A percentile compares a stretch with the other conserved stretches of the same genome.
Evolutionary conservation across 768 basidiomycete species (phyloP).

Genomic region (Crassisporium funariophilum): DNA sequence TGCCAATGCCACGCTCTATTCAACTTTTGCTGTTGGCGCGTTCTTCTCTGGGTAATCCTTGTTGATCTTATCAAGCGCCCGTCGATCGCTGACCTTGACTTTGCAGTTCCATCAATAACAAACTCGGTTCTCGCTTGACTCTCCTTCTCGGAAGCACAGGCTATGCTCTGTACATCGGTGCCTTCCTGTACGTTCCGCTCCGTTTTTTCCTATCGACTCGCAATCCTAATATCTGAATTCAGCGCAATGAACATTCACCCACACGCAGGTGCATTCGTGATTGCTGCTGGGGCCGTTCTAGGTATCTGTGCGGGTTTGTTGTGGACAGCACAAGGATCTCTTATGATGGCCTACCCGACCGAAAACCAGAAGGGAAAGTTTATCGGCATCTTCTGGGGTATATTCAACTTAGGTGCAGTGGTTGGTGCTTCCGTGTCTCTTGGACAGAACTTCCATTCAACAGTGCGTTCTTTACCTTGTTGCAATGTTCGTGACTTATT

Average conservation of each 20-base stretch:
- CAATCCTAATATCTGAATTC: slow-evolving; percentile 1
- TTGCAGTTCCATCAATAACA: slow-evolving; percentile 74
- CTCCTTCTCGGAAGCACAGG: slow-evolving; percentile 74
- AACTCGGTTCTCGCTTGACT: slow-evolving; percentile 73
- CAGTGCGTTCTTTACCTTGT: slow-evolving; percentile 38
- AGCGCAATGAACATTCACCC: slow-evolving; percentile 75
- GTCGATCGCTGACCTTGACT: background rate
- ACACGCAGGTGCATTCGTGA: slow-evolving; percentile 60
- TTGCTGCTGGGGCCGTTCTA: slow-evolving; percentile 70
- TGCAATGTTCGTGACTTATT: background rate
- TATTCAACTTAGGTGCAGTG: slow-evolving; percentile 82
- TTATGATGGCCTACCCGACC: slow-evolving; percentile 85
- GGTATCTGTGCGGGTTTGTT: slow-evolving; percentile 72
- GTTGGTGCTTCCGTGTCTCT: slow-evolving; percentile 78
- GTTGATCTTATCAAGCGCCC: slow-evolving; percentile 17
- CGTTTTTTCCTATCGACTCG: background rate
- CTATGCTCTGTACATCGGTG: slow-evolving; percentile 75
- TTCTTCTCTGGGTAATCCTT: slow-evolving; percentile 60
- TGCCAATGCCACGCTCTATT: slow-evolving; percentile 68
- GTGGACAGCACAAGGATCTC: slow-evolving; percentile 85
- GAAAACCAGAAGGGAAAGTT: slow-evolving; percentile 76
- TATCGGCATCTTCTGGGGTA: slow-evolving; percentile 82
- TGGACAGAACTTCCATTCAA: slow-evolving; percentile 67
- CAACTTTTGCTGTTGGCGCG: slow-evolving; percentile 46
- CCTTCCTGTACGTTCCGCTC: slow-evolving; percentile 59